phyloP scores from a whole-genome alignment of 164 flowering plant species.

The Malania oleifera region DNA sequence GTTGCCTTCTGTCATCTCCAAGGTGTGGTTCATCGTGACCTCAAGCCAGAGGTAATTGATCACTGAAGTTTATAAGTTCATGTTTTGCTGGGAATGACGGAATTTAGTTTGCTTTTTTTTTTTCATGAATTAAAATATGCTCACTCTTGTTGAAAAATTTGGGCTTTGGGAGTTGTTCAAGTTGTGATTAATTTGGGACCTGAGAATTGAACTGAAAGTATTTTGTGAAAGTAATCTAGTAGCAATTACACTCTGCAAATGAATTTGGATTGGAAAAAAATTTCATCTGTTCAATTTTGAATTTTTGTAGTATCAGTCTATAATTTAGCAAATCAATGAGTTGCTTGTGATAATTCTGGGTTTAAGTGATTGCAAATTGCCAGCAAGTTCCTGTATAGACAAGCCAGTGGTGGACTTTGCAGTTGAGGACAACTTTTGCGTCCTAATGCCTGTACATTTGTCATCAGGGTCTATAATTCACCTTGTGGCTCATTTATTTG shows the following conservation, averaged over 20 bases:
- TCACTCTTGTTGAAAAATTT: neutral
- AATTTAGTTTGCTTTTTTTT: no score
- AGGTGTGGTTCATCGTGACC: conserved; percentile 97
- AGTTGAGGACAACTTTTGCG: no score
- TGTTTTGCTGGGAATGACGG: no score
- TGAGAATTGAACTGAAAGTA: no score
- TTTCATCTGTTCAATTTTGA: neutral
- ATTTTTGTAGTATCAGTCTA: neutral
- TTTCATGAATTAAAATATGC: neutral
- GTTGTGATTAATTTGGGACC: neutral
- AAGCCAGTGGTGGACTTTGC: no score
- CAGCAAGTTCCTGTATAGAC: neutral
- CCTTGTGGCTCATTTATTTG: no score
- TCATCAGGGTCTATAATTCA: no score
- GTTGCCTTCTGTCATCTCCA: conserved; percentile 83
- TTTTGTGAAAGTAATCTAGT: neutral
- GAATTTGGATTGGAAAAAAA: neutral
- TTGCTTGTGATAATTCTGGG: neutral
- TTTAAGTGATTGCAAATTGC: neutral
- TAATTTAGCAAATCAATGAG: neutral
- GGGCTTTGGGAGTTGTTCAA: neutral
- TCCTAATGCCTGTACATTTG: no score
- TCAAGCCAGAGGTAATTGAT: conserved; percentile 86
- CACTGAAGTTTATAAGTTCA: neutral
- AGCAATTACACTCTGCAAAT: neutral